These are phyloP conservation scores for Taxillus chinensis DNA, from an alignment of 164 flowering plant species.

Conservation along the genomic window DNA sequence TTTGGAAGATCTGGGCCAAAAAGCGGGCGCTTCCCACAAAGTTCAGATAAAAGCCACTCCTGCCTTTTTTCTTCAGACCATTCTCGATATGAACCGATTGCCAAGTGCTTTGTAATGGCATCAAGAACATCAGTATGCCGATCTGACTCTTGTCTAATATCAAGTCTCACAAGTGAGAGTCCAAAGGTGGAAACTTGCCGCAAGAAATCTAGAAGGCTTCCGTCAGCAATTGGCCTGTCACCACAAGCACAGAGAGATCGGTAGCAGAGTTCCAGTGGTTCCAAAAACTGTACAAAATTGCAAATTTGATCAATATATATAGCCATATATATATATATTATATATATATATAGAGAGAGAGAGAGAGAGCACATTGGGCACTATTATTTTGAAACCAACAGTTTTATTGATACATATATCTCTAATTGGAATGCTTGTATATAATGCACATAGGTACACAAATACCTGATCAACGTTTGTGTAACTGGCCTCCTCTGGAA, in stretches of 20 bases:
- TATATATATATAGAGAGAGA: too few relatives aligned
- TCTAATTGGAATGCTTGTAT: too few relatives aligned
- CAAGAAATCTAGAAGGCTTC: slow-evolving; percentile 93
- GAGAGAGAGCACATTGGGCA: too few relatives aligned
- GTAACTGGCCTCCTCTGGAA: slow-evolving; percentile 81
- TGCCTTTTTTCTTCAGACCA: slow-evolving; percentile 89
- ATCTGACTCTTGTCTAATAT: slow-evolving; percentile 97
- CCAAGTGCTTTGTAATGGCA: slow-evolving; percentile 86
- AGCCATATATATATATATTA: too few relatives aligned
- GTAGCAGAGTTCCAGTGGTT: slow-evolving; percentile 97
- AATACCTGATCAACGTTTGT: slow-evolving; percentile 81
- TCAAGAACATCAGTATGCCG: slow-evolving; percentile 96
- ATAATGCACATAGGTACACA: background rate
- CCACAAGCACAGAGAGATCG: slow-evolving; percentile 89
- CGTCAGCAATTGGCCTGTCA: slow-evolving; percentile 90
- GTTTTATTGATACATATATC: too few relatives aligned
- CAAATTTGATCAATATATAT: background rate
- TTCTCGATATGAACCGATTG: slow-evolving; percentile 83
- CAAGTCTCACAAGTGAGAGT: slow-evolving; percentile 84
- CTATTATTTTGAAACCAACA: too few relatives aligned
- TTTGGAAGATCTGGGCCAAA: slow-evolving; percentile 93
- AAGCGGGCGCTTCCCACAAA: slow-evolving; percentile 87
- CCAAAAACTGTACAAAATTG: slow-evolving; percentile 40
- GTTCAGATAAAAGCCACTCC: slow-evolving; percentile 91
- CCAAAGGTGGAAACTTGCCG: slow-evolving; percentile 98